Conservation (phyloP, 108 stramenopile species). For the Nitzschia putrida region DNA sequence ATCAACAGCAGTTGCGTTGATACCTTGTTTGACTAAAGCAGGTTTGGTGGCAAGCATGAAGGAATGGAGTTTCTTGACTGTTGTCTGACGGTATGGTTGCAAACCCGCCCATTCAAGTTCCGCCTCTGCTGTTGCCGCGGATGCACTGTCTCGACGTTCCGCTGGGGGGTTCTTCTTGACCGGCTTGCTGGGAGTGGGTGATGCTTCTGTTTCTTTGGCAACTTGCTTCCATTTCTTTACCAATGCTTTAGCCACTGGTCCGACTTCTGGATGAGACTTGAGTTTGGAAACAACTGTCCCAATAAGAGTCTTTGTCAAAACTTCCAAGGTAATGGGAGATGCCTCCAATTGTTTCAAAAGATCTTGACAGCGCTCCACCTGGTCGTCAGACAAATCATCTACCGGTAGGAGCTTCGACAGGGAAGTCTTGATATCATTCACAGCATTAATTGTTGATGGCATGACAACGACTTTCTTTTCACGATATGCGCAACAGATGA, state of each 20-base stretch:
- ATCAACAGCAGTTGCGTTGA: constrained; percentile 70
- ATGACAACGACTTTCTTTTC: too few relatives aligned
- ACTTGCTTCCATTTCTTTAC: constrained; percentile 89
- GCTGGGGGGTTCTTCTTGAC: constrained; percentile 6
- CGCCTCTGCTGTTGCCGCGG: constrained; percentile 22
- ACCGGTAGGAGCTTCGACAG: constrained; percentile 60
- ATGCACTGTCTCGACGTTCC: constrained; percentile 25
- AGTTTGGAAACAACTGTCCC: constrained; percentile 80
- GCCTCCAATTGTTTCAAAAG: constrained; percentile 73
- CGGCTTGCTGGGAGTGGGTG: constrained; percentile 26
- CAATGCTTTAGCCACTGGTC: constrained; percentile 59
- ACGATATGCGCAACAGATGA: too few relatives aligned
- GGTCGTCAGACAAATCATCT: constrained; percentile 44
- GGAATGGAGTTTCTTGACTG: constrained; percentile 69
- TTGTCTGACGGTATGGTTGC: constrained; percentile 64
- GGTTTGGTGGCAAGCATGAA: constrained; percentile 50
- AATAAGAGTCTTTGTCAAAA: constrained; percentile 77
- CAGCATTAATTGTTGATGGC: constrained; percentile 41
- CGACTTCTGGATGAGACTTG: constrained; percentile 62
- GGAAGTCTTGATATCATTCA: constrained; percentile 70
- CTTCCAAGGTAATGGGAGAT: constrained; percentile 59
- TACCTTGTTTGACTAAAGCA: constrained; percentile 56
- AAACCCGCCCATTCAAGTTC: constrained; percentile 66
- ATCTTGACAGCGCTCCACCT: constrained; percentile 67
- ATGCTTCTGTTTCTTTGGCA: constrained; percentile 49